Base-by-base conservation (phyloP, 2,329 filamentous ascomycete genomes). In the Thelonectria olida region DNA sequence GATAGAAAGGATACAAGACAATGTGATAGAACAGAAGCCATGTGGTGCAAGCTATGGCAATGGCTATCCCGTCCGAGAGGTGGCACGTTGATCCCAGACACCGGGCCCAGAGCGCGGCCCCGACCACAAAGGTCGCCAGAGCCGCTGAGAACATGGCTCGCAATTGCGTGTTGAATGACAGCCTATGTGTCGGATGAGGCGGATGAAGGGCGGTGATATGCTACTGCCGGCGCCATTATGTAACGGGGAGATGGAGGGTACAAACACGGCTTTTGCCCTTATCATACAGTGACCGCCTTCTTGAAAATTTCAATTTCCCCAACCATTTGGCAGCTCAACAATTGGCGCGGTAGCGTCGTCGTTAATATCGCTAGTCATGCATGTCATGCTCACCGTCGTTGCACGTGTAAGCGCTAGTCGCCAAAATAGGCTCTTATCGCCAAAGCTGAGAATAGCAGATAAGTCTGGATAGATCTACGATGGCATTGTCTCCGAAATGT, bases 61-160 rank as follows among this genome's bases (percentile, higher is more conserved):
- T 82, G 3, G 78, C 82, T 64, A 86, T 85, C 1, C 83, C 84
- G 44, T 79, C 78, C 81, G 86, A 85, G 72, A 81, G 81, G 39
- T 84, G 82, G 61, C 86, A 83, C 67, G 84, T 83, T 1, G 83
- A 82, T 12, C 87, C 83, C 12, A 86, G 78, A 19, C 81, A 60
- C 9, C 17, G 86, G 73, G 61, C 48, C 49, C 39, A 51, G 20
- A 51, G 48, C 55, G 23, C 48, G 39, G 39, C 22, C 28, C 55
- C 55, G 39, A 45, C 39, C 28, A 31, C 48, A 47, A 47, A 31
- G 27, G 55, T 52, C 23, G 39, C 55, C 12, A 27, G 23, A 34
- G 55, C n/a, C 4, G 39, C 48, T 31, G 48, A 52, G 41, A 58
- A 47, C 55, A 58, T 58, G 19, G 2, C 36, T 27, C 25, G 44